Evolutionary conservation across 768 basidiomycete species (phyloP), one percentile per base, ranked within the genome.

Genomic region (Nidularia sp.): DNA sequence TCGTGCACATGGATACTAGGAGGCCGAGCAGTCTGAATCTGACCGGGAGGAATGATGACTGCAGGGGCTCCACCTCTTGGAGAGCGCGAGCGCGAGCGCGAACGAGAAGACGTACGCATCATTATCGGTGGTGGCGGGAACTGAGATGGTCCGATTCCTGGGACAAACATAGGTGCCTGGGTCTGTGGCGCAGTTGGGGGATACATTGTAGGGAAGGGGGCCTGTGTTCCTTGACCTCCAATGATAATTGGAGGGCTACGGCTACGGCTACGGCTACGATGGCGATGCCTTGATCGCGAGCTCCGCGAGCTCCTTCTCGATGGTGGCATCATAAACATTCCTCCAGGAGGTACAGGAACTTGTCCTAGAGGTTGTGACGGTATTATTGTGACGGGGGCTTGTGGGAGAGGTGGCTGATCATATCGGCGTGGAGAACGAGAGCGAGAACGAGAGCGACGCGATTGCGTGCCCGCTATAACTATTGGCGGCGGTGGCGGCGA

Each of bases 71-170:
- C 47, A 22, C 36, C 36, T 31, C 42, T 44, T 48, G 32, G 53
- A 44, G 53, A 52, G n/a, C 49, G 55, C 8, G 62, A 56, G 25
- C 51, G 49, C 6, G 61, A 58, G 31, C 52, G 55, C 25, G 60
- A 61, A 13, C 54, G 56, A 22, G 50, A 48, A 34, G 50, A 18
- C 12, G 41, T 10, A 15, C 36, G 45, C 13, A 45, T 29, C 10
- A 45, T 45, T n/a, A 45, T 22, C 9, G 44, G 44, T 4, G 1
- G 13, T 22, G 10, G 44, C 44, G 12, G 13, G 25, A 25, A 25
- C 25, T 25, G 25, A 45, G 44, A 13, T n/a, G 44, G 44, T 45
- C 9, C 13, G 12, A 45, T 45, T 45, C 44, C 44, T 45, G 44
- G 22, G 25, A 25, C 3, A n/a, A 22, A 22, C 25, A 45, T 10